phyloP scores from a whole-genome alignment of 2,329 filamentous ascomycete genomes.

The Karstenula rhodostoma region DNA sequence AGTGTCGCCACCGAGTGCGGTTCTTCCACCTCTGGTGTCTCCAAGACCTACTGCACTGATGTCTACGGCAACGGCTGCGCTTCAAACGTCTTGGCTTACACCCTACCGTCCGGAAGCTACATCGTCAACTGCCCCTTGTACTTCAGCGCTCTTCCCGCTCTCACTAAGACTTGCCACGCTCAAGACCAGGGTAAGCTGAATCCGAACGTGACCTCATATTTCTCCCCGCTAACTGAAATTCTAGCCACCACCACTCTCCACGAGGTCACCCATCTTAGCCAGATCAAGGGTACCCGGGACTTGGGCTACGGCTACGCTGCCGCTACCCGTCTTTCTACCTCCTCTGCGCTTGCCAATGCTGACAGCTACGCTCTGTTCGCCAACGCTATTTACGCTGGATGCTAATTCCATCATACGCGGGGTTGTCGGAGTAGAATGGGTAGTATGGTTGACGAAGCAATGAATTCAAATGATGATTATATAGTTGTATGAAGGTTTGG shows the following conservation, averaged over 20 bases:
- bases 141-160: slow-evolving; percentile 60
- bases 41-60: slow-evolving; percentile 66
- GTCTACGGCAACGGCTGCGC: slow-evolving; percentile 58
- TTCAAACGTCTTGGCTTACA: slow-evolving; percentile 65
- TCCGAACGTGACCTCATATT: no score
- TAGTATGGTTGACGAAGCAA: background rate
- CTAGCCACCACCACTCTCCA: slow-evolving; percentile 67
- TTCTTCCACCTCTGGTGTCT: slow-evolving; percentile 57
- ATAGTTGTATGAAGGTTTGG: background rate
- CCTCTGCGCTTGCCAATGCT: slow-evolving; percentile 66
- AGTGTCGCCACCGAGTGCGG: slow-evolving; percentile 63
- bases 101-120: slow-evolving; percentile 59
- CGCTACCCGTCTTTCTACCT: slow-evolving; percentile 52
- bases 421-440: background rate
- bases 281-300: slow-evolving; percentile 65
- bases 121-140: slow-evolving; percentile 68
- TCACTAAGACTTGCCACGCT: slow-evolving; percentile 62
- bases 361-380: slow-evolving; percentile 65
- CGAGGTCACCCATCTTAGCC: slow-evolving; percentile 67
- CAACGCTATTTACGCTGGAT: slow-evolving; percentile 41
- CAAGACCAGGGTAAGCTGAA: slow-evolving; percentile 61
- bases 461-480: background rate
- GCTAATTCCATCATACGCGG: slow-evolving; percentile 8
- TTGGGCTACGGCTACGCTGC: slow-evolving; percentile 62
- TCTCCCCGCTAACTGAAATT: no score